Percentiles rank a stretch among this genome's conserved stretches.
phyloP scores from a whole-genome alignment of 78 protist species.

The Dictyostelium intermedium region DNA sequence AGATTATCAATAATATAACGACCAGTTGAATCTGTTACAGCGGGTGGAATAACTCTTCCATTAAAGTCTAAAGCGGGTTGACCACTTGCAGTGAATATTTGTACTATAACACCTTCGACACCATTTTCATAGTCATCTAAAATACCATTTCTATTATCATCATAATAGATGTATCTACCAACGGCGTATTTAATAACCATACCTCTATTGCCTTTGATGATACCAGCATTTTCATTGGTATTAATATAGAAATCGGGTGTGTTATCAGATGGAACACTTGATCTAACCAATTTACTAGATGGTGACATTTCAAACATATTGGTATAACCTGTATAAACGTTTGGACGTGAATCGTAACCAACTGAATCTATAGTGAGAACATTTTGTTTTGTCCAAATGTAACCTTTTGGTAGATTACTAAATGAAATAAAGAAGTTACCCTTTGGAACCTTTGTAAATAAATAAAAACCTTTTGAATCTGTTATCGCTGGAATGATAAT shows the following conservation, averaged over 20 bases:
- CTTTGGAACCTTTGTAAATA: neutral
- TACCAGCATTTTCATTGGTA: conserved; percentile 30
- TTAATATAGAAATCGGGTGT: conserved; percentile 27
- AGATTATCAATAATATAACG: conserved; percentile 18
- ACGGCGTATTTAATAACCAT: neutral
- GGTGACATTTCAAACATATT: neutral
- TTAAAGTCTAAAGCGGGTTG: neutral
- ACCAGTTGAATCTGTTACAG: conserved; percentile 9
- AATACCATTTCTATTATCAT: conserved; percentile 16
- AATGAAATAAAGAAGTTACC: conserved; percentile 11
- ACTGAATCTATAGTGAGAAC: neutral
- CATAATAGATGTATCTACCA: conserved; percentile 46
- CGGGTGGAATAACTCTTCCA: neutral
- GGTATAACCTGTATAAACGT: neutral
- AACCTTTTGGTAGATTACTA: neutral
- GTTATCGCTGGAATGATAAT: neutral
- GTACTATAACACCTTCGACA: neutral
- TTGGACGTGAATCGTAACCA: neutral
- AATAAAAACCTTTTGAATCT: conserved; percentile 4
- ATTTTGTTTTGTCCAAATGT: conserved; percentile 24
- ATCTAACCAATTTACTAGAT: neutral
- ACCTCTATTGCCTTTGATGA: neutral
- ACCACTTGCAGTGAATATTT: neutral
- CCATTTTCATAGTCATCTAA: neutral
- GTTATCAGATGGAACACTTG: neutral